Conservation (phyloP, 345 rosid genomes). For the Reutealis trisperma region DNA sequence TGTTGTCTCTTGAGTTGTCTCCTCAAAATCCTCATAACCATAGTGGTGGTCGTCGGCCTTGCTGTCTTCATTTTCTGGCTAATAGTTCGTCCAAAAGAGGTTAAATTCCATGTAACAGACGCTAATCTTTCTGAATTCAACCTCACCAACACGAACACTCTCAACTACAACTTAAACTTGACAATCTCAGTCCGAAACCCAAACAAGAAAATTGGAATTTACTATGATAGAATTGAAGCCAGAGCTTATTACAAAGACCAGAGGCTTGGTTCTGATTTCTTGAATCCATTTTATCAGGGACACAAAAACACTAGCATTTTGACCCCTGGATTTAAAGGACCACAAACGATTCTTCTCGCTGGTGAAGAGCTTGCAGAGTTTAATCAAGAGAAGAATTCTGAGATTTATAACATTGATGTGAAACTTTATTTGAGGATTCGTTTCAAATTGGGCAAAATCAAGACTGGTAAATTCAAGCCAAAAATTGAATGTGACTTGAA, state of each 20-base stretch:
- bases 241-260: constrained; percentile 34
- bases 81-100: constrained; percentile 40
- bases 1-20: constrained; percentile 62
- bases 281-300: constrained; percentile 71
- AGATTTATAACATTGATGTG: constrained; percentile 53
- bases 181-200: constrained; percentile 44
- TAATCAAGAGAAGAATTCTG: constrained; percentile 38
- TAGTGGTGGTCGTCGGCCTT: constrained; percentile 37
- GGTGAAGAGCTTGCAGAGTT: constrained; percentile 29
- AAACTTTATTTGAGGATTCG: constrained; percentile 57
- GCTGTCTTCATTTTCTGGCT: constrained; percentile 44
- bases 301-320: constrained; percentile 67
- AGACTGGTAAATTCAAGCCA: constrained; percentile 52
- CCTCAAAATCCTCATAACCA: constrained; percentile 41
- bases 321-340: constrained; percentile 44
- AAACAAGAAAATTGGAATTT: constrained; percentile 43
- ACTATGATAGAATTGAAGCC: constrained; percentile 42
- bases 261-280: constrained; percentile 31
- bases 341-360: constrained; percentile 31
- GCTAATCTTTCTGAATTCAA: constrained; percentile 41
- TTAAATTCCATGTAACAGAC: constrained; percentile 44
- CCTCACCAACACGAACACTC: constrained; percentile 26
- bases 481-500: constrained; percentile 57
- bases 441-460: constrained; percentile 60
- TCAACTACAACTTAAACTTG: constrained; percentile 35